Conservation (phyloP, 2,329 filamentous ascomycete species). For the Purpureocillium takamizusanense region DNA sequence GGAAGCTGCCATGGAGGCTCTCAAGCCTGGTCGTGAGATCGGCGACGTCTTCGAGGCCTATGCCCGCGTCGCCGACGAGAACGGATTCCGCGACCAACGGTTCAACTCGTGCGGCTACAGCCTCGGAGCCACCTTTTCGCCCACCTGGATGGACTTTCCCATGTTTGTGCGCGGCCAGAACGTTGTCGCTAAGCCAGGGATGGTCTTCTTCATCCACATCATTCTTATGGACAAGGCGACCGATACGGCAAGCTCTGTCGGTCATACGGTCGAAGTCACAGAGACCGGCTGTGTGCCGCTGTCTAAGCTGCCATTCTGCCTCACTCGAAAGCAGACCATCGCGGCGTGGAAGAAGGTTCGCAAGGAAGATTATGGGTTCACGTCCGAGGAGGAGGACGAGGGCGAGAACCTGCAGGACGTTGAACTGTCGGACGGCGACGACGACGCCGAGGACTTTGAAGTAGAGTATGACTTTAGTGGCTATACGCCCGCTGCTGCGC, state of each 20-base stretch:
- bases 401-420: conserved; percentile 22
- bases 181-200: too few relatives aligned
- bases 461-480: conserved; percentile 24
- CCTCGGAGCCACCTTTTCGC: conserved; percentile 1
- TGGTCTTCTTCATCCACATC: too few relatives aligned
- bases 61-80: conserved; percentile 7
- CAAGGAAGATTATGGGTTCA: conserved; percentile 23
- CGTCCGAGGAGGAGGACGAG: conserved; percentile 18
- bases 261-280: conserved; percentile 20
- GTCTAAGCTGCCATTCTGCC: conserved; percentile 21
- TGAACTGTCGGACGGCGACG: conserved; percentile 21
- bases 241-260: conserved; percentile 1
- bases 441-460: conserved; percentile 21
- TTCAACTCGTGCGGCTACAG: conserved; percentile 7
- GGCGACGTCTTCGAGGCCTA: conserved; percentile 7
- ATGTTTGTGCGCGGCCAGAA: too few relatives aligned
- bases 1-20: conserved; percentile 5
- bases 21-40: conserved; percentile 4
- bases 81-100: conserved; percentile 5
- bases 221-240: too few relatives aligned
- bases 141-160: too few relatives aligned
- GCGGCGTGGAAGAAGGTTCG: conserved; percentile 22
- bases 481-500: conserved; percentile 7
- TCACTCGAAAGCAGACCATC: conserved; percentile 21
- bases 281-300: conserved; percentile 18